Percentiles rank a stretch among this genome's conserved stretches.
Evolutionary conservation across 768 basidiomycete genomes (phyloP).

Genomic region (Coprinellus micaceus): DNA sequence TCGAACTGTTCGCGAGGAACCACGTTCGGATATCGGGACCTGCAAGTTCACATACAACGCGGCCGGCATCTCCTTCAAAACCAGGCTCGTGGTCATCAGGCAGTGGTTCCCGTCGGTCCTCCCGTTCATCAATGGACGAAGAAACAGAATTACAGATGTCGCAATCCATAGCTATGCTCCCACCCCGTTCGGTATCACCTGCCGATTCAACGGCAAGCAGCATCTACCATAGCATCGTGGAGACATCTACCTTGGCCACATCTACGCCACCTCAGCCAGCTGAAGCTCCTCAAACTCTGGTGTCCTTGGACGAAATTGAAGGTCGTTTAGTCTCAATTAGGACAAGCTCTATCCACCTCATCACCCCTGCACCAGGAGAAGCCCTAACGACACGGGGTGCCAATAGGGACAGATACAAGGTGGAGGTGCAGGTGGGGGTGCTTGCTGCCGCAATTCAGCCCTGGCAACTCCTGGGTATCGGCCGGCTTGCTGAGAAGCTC

Average conservation of each 20-base stretch:
- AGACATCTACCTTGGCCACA: background rate
- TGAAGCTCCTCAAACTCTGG: background rate
- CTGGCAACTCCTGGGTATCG: constrained; percentile 50
- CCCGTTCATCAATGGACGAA: constrained; percentile 62
- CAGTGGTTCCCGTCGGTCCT: constrained; percentile 45
- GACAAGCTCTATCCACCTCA: constrained; percentile 53
- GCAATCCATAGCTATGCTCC: constrained; percentile 66
- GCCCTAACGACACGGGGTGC: constrained; percentile 1
- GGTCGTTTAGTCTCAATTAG: constrained; percentile 64
- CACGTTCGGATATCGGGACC: constrained; percentile 4
- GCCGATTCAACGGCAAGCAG: constrained; percentile 53
- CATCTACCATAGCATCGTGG: constrained; percentile 67
- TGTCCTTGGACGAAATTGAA: background rate
- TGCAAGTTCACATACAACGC: constrained; percentile 7
- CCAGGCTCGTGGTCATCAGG: constrained; percentile 13
- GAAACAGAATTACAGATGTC: constrained; percentile 66
- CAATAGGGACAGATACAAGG: constrained; percentile 18
- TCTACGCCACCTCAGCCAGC: background rate
- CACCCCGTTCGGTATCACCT: constrained; percentile 42
- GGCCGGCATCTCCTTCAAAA: constrained; percentile 15
- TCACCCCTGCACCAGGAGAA: constrained; percentile 37
- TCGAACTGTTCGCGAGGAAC: constrained; percentile 44
- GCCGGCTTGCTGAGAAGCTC: constrained; percentile 37
- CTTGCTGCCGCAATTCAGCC: constrained; percentile 56
- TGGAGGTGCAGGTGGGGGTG: constrained; percentile 37